Evolutionary conservation across 2,329 filamentous ascomycete species (phyloP).

Genomic region (Trichophyton schoenleinii): DNA sequence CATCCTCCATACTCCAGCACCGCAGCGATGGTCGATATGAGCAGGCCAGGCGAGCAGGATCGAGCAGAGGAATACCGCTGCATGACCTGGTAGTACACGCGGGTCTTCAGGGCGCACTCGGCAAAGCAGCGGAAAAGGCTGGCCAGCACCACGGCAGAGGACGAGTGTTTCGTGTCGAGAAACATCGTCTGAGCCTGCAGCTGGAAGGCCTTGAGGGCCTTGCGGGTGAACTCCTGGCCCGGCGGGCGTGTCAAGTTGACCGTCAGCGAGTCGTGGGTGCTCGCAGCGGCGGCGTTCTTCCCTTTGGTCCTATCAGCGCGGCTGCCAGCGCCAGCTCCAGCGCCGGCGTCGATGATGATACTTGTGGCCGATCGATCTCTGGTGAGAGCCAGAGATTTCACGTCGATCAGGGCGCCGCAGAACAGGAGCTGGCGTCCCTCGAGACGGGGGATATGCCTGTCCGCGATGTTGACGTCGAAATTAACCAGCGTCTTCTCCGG

Average conservation of each 20-base stretch:
- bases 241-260: conserved; percentile 61
- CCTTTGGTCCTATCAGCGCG: neutral
- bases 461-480: conserved; percentile 54
- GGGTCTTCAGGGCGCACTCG: conserved; percentile 65
- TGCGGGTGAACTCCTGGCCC: conserved; percentile 67
- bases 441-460: conserved; percentile 40
- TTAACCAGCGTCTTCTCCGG: conserved; percentile 70
- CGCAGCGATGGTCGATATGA: conserved; percentile 43
- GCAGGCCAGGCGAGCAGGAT: conserved; percentile 16
- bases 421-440: conserved; percentile 58
- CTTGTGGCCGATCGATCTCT: conserved; percentile 43
- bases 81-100: conserved; percentile 50
- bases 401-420: conserved; percentile 70
- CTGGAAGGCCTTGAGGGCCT: conserved; percentile 63
- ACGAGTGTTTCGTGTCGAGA: conserved; percentile 63
- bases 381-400: conserved; percentile 57
- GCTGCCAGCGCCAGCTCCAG: no score
- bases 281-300: neutral
- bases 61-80: conserved; percentile 17
- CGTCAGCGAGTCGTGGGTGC: conserved; percentile 59
- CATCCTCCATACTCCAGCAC: conserved; percentile 52
- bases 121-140: conserved; percentile 64
- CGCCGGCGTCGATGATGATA: conserved; percentile 38
- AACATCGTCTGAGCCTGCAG: conserved; percentile 60
- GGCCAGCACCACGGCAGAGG: conserved; percentile 51